phyloP scores from a whole-genome alignment of 768 basidiomycete genomes.

The Xanthoconium stramineum region DNA sequence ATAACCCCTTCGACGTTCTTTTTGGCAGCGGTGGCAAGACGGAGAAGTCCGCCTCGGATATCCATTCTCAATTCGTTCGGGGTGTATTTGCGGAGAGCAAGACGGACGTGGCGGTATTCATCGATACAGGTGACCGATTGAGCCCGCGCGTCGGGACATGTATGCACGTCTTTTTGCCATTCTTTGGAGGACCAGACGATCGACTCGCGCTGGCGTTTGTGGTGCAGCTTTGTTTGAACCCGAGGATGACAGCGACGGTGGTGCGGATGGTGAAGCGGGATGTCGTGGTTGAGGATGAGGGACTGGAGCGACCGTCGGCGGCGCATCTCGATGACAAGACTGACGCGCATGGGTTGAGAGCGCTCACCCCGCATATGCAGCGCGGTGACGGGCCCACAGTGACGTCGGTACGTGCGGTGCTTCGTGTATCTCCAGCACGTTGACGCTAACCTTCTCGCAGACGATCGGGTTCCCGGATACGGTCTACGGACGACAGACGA shows the following conservation, averaged over 20 bases:
- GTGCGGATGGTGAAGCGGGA: constrained; percentile 59
- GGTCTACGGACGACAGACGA: constrained; percentile 61
- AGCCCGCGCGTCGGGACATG: constrained; percentile 26
- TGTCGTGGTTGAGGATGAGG: constrained; percentile 15
- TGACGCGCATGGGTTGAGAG: background rate
- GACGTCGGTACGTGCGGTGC: constrained; percentile 7
- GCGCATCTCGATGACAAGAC: constrained; percentile 23
- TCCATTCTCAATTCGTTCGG: constrained; percentile 83
- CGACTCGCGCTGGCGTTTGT: constrained; percentile 82
- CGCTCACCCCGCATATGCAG: background rate
- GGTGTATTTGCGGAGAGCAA: constrained; percentile 68
- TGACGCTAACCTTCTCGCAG: background rate
- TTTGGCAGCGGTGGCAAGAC: constrained; percentile 37
- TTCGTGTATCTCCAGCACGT: background rate
- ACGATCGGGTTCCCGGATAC: constrained; percentile 59
- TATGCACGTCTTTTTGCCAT: constrained; percentile 80
- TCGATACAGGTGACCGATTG: constrained; percentile 56
- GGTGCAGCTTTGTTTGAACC: constrained; percentile 74
- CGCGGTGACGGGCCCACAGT: background rate
- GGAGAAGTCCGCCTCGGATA: constrained; percentile 45
- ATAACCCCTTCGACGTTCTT: constrained; percentile 71
- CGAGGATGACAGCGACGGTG: constrained; percentile 69
- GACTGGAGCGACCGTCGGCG: constrained; percentile 20
- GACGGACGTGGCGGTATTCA: constrained; percentile 79
- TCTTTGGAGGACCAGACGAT: constrained; percentile 95